Base-by-base conservation (phyloP, 352 stramenopile genomes). In the Globisporangium viniferum region DNA sequence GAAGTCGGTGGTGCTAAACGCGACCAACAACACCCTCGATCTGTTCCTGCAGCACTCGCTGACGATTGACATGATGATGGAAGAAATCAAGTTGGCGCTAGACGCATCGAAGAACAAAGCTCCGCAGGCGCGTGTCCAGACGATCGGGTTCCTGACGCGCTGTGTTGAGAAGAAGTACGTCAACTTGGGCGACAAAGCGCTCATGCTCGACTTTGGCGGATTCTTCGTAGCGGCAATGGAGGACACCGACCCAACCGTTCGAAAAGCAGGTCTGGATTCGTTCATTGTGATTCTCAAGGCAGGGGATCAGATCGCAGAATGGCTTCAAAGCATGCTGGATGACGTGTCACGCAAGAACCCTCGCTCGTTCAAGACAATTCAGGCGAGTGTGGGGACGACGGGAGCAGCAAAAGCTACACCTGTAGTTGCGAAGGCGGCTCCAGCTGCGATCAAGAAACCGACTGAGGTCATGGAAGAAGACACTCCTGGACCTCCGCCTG, bases 11-110 rank as follows among this genome's bases (percentile, higher is more conserved):
- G 79, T 96, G 49, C 71, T 96, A 22, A 91, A 80, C 27, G 84
- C 84, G 27, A 89, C 89, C n/a, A 93, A 96, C 75, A 92, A 88
- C 55, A 79, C 88, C 4, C 62, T 96, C 8, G 89, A 96, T 59
- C 44, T 89, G 60, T 94, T 96, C 61, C 67, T 93, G 15, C 77
- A 92, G 70, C 82, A 95, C 63, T 79, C 82, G 1, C 81, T 96
- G 86, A 76, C 75, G n/a, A 88, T 96, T 66, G 89, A 96, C 39
- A 82, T 90, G 76, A 92, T 95, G 84, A 90, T 95, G 73, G 89
- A 96, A 22, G 89, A 96, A 39, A 73, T 96, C 27, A 91, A 90
- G 59, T 53, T 86, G 4, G 76, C 76, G 1, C 75, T 92, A 8
- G 86, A 95, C 68, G 64, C 81, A 5, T 76, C 76, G 0, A 95